Evolutionary conservation across 768 basidiomycete genomes (phyloP).

Genomic region (Auriscalpium orientale): DNA sequence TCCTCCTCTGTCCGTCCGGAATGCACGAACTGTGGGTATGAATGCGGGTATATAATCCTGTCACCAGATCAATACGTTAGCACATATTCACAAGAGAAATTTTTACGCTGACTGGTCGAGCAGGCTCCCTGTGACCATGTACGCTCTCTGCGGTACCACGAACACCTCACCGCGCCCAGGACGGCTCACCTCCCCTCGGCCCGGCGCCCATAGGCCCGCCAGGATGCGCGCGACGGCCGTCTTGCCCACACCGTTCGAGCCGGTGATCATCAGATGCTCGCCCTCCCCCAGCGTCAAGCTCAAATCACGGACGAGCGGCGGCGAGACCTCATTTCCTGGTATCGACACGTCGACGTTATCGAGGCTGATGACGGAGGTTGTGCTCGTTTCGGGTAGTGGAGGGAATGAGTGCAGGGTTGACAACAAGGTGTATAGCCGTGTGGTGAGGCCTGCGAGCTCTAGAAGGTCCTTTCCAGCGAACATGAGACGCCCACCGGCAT

Average conservation of each 20-base stretch:
- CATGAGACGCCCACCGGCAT: slow-evolving; percentile 94
- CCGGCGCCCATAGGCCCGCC: slow-evolving; percentile 80
- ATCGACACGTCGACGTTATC: slow-evolving; percentile 66
- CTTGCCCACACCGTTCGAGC: slow-evolving; percentile 89
- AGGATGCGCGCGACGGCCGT: slow-evolving; percentile 83
- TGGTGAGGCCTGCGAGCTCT: slow-evolving; percentile 91
- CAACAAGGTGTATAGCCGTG: slow-evolving; percentile 80
- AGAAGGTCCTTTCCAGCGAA: slow-evolving; percentile 94
- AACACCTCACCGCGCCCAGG: slow-evolving; percentile 40
- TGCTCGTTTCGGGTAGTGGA: slow-evolving; percentile 35
- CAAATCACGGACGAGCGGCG: slow-evolving; percentile 58
- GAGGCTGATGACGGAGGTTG: slow-evolving; percentile 44
- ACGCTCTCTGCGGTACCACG: slow-evolving; percentile 87
- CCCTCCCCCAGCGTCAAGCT: slow-evolving; percentile 55
- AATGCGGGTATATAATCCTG: slow-evolving; percentile 83
- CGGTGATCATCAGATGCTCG: slow-evolving; percentile 91
- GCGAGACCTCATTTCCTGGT: slow-evolving; percentile 22
- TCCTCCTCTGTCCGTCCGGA: slow-evolving; percentile 58
- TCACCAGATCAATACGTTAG: not conserved
- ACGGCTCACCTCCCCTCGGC: slow-evolving; percentile 19
- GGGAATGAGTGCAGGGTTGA: slow-evolving; percentile 77
- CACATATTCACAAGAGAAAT: not conserved
- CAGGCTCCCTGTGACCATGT: slow-evolving; percentile 83
- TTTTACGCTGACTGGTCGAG: slow-evolving; percentile 61
- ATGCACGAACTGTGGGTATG: slow-evolving; percentile 62